Evolutionary conservation across 1,284 basidiomycete genomes (phyloP).

Genomic region (Cryptococcus sp.): DNA sequence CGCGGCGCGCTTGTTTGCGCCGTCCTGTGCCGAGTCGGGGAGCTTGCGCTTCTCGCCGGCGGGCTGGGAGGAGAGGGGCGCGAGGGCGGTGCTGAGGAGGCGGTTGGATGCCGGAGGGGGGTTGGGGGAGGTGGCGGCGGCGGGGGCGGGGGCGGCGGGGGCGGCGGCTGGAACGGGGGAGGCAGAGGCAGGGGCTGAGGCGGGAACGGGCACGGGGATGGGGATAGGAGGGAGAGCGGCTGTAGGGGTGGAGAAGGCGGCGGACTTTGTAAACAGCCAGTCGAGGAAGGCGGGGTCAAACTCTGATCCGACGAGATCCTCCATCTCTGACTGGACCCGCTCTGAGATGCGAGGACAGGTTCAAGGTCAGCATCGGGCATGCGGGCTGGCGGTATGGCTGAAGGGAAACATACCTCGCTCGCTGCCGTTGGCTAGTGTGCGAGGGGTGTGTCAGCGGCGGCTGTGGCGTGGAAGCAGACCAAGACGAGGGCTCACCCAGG

Average conservation of each 20-base stretch:
- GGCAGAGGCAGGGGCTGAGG: constrained; percentile 4
- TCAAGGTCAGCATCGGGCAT: background rate
- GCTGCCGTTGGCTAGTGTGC: constrained; percentile 36
- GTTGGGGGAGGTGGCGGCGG: constrained; percentile 3
- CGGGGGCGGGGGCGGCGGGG: constrained; percentile 2
- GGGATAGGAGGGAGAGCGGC: background rate
- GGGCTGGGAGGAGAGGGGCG: constrained; percentile 17
- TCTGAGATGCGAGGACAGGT: constrained; percentile 20
- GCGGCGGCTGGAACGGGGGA: constrained; percentile 7
- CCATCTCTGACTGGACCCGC: constrained; percentile 42
- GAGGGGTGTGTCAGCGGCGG: constrained; percentile 9
- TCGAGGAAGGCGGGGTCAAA: constrained; percentile 41
- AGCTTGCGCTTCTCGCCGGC: constrained; percentile 29
- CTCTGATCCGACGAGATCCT: constrained; percentile 38
- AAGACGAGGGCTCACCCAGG: constrained; percentile 30
- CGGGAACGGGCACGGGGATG: background rate
- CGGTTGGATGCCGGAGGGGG: constrained; percentile 8
- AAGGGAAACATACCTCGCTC: constrained; percentile 23
- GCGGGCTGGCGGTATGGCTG: background rate
- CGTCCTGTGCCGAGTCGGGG: constrained; percentile 14
- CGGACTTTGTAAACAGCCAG: constrained; percentile 38
- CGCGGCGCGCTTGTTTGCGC: constrained; percentile 15
- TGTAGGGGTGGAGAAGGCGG: constrained; percentile 11
- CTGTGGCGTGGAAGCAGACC: background rate
- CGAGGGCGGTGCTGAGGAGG: constrained; percentile 24